phyloP scores from a whole-genome alignment of 1,284 basidiomycete species.

The Erythrobasidium hasegawianum region DNA sequence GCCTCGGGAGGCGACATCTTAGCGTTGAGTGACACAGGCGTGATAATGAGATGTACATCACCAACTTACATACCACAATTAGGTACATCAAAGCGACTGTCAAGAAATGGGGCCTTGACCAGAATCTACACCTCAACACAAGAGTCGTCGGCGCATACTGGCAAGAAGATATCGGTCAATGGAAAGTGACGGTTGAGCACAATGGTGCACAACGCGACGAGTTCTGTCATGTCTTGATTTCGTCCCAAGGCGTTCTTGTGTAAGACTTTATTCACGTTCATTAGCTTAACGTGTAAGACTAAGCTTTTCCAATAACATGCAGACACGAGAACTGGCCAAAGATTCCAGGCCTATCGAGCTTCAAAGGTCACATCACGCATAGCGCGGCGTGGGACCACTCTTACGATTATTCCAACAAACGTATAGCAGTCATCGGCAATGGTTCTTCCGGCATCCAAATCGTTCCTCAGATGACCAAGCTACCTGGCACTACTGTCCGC shows the following conservation, averaged over 20 bases:
- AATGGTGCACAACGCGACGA: not conserved
- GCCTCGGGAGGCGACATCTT: slow-evolving; percentile 55
- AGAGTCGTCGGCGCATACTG: slow-evolving; percentile 20
- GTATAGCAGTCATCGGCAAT: slow-evolving; percentile 46
- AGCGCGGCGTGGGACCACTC: slow-evolving; percentile 47
- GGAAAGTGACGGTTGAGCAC: slow-evolving; percentile 7
- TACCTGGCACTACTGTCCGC: slow-evolving; percentile 17
- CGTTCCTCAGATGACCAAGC: slow-evolving; percentile 37
- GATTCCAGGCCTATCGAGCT: slow-evolving; percentile 34
- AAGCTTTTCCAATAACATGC: slow-evolving; percentile 11
- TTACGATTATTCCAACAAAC: slow-evolving; percentile 45
- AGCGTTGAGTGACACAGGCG: too few species aligned
- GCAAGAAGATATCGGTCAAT: slow-evolving; percentile 6
- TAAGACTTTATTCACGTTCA: not conserved
- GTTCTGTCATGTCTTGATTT: slow-evolving; percentile 1
- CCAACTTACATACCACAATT: too few species aligned
- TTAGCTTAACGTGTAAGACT: too few species aligned
- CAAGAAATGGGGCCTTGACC: slow-evolving; percentile 7
- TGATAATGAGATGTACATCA: too few species aligned
- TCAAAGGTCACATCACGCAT: slow-evolving; percentile 46
- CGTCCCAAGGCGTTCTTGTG: not conserved
- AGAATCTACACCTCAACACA: slow-evolving; percentile 12
- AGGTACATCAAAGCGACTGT: slow-evolving; percentile 8
- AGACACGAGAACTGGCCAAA: slow-evolving; percentile 16
- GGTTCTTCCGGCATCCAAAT: slow-evolving; percentile 43